phyloP scores from a whole-genome alignment of 352 stramenopile genomes.

The Pythium graminicola region DNA sequence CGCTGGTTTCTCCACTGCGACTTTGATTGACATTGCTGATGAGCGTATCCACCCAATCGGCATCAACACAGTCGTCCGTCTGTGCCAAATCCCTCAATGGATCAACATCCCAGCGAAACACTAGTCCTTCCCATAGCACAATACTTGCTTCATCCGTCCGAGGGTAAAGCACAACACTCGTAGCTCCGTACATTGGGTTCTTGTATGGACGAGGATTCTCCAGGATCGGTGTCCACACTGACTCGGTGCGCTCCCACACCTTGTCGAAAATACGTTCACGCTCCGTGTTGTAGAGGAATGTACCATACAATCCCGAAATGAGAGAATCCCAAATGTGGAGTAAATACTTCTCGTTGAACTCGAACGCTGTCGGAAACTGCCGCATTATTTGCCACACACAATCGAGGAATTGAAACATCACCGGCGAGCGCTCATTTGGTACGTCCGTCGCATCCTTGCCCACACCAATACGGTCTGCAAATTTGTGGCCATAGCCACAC shows the following conservation, averaged over 20 bases:
- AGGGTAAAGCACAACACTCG: conserved; percentile 63
- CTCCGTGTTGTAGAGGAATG: conserved; percentile 73
- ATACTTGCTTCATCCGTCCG: conserved; percentile 74
- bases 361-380: conserved; percentile 75
- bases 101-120: conserved; percentile 81
- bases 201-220: conserved; percentile 49
- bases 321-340: conserved; percentile 74
- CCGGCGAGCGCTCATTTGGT: conserved; percentile 68
- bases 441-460: conserved; percentile 49
- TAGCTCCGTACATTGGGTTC: conserved; percentile 59
- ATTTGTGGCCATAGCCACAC: conserved; percentile 84
- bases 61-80: conserved; percentile 42
- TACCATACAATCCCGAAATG: conserved; percentile 75
- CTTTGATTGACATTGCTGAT: too few relatives aligned
- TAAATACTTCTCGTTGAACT: conserved; percentile 83
- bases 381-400: conserved; percentile 77
- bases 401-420: conserved; percentile 87
- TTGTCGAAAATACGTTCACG: conserved; percentile 63
- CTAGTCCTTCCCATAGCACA: conserved; percentile 78
- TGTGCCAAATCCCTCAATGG: too few relatives aligned
- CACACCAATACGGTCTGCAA: conserved; percentile 53
- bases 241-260: conserved; percentile 47
- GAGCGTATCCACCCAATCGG: too few relatives aligned
- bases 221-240: conserved; percentile 75
- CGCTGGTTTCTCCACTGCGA: too few relatives aligned